Evolutionary conservation across 2,329 filamentous ascomycete genomes (phyloP), one percentile per base, ranked within the genome.

Genomic region (Pleoardoris graminearum): DNA sequence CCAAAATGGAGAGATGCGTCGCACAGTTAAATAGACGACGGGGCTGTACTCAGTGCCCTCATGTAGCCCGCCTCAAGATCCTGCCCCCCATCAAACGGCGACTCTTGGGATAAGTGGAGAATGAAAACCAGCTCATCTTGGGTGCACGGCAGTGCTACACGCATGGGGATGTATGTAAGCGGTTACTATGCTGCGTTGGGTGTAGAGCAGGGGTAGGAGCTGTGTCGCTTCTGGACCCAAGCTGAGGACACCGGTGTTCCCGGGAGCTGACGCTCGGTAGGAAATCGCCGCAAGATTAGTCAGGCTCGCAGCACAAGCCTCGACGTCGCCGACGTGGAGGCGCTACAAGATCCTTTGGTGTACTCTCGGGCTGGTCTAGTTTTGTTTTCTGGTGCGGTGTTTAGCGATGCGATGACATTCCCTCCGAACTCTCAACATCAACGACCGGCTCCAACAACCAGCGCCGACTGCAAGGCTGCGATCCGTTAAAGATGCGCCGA

Each of bases 21-120:
- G 2, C 4, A 16, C 5, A 17, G 8, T 36, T 36, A 36, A 36
- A 16, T 16, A 36, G 38, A 16, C 38, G 12, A 27, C 21, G 19
- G 32, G n/a, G 12, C 8, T 35, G 30, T 35, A 36, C 30, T 19
- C 21, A 21, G 30, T 45, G 27, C 19, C 41, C 33, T 21, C 27
- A 14, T 19, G 17, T 11, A 21, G 14, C 17, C 22, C 19, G 27
- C 27, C 27, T 12, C 12, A 7, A 12, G 19, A 22, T 44, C 27
- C 41, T 44, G 29, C 42, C 29, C 44, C 44, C 17, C 21, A 27
- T 33, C 19, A n/a, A 27, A 37, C 44, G 44, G 44, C 44, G 44
- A 47, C 33, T 8, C 7, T 16, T 7, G 5, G 14, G 16, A 35
- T 35, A 23, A 35, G 32, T 33, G 44, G 30, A n/a, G 44, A 23